Conservation (phyloP, 1,284 basidiomycete species). For the Sanghuangporus weigelae region DNA sequence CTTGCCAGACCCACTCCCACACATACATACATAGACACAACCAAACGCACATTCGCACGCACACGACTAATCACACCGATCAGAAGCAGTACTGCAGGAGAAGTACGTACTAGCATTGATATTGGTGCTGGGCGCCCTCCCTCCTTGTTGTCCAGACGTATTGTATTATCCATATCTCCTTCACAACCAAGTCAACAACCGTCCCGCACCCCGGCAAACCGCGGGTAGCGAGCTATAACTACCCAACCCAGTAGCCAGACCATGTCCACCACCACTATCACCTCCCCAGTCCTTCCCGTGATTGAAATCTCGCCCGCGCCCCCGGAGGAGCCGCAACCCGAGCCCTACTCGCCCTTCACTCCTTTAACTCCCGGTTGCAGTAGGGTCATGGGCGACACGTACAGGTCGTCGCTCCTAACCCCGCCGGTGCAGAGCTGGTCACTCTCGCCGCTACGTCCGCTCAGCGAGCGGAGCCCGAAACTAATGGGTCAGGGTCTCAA, state of each 20-base stretch:
- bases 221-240: neutral
- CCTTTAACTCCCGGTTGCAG: constrained; percentile 22
- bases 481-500: constrained; percentile 49
- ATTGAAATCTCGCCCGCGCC: constrained; percentile 66
- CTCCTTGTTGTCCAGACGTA: constrained; percentile 16
- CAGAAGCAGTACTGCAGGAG: neutral
- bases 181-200: constrained; percentile 1
- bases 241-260: constrained; percentile 6
- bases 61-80: constrained; percentile 6
- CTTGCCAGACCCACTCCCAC: neutral
- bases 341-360: constrained; percentile 58
- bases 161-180: constrained; percentile 15
- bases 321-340: constrained; percentile 40
- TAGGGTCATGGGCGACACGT: constrained; percentile 40
- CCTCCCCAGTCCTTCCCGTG: constrained; percentile 44
- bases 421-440: constrained; percentile 46
- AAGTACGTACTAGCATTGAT: neutral
- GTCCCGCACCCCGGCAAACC: constrained; percentile 18
- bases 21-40: neutral
- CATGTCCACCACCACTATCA: constrained; percentile 28
- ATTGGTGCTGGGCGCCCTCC: constrained; percentile 45
- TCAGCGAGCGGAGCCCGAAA: constrained; percentile 24
- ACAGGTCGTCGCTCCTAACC: constrained; percentile 51
- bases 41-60: neutral
- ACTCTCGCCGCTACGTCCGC: constrained; percentile 48